A percentile compares a stretch with the other conserved stretches of the same genome.
Conservation (phyloP, 2,329 filamentous ascomycete species). For the Chaetomium strumarium region DNA sequence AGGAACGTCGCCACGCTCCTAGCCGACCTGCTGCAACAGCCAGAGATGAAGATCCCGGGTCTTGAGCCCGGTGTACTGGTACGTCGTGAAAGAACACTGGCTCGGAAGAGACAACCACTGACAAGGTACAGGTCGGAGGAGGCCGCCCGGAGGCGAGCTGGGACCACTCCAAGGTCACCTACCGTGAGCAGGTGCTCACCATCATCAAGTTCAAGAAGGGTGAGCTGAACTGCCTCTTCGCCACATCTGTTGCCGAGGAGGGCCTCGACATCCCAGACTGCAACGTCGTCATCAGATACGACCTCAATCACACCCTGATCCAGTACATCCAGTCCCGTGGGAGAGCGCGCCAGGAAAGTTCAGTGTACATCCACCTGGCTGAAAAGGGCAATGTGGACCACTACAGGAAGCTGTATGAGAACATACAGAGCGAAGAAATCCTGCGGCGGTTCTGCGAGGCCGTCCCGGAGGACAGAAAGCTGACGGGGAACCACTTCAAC, state of each 20-base stretch:
- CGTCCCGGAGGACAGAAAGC: conserved; percentile 67
- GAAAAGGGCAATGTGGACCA: conserved; percentile 65
- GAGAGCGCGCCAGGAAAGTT: conserved; percentile 70
- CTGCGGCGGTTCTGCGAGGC: conserved; percentile 72
- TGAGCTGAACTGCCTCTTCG: conserved; percentile 57
- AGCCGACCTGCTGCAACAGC: conserved; percentile 56
- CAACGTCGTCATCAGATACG: conserved; percentile 67
- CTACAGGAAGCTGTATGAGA: conserved; percentile 49
- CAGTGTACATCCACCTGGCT: conserved; percentile 78
- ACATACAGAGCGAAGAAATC: conserved; percentile 52
- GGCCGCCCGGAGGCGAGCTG: conserved; percentile 46
- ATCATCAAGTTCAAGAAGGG: conserved; percentile 60
- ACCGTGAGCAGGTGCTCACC: conserved; percentile 67
- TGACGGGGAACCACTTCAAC: conserved; percentile 54
- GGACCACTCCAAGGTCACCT: conserved; percentile 57
- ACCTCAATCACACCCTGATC: conserved; percentile 83
- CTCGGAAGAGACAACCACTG: not conserved
- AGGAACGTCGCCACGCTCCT: conserved; percentile 72
- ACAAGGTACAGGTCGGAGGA: conserved; percentile 30
- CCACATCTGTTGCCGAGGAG: conserved; percentile 62
- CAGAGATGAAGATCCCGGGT: conserved; percentile 49
- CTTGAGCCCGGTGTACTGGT: conserved; percentile 60
- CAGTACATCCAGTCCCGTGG: conserved; percentile 93
- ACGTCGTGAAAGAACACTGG: conserved; percentile 22
- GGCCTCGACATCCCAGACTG: conserved; percentile 64